A percentile compares a stretch with the other conserved stretches of the same genome.
Evolutionary conservation across 140 eudicot genomes (phyloP).

Genomic region (Oenanthe javanica): DNA sequence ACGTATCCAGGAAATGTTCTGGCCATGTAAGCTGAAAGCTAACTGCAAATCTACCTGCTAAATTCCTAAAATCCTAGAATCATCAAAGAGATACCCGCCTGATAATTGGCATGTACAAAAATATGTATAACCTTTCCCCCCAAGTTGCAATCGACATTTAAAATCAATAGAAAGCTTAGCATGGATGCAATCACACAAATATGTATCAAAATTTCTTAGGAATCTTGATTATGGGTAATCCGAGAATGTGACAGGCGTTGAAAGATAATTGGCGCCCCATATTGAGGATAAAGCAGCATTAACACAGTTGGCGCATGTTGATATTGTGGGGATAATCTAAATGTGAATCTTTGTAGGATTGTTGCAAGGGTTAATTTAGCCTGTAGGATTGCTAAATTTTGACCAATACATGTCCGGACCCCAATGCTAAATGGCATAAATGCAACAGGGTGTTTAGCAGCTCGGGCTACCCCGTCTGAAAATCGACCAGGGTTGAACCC

Average conservation of each 20-base stretch:
- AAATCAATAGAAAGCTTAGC: constrained; percentile 18
- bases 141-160: constrained; percentile 2
- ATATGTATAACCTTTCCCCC: neutral
- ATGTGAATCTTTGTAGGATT: constrained; percentile 67
- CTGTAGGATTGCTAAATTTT: constrained; percentile 75
- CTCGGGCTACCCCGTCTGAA: constrained; percentile 71
- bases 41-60: constrained; percentile 2
- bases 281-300: constrained; percentile 78
- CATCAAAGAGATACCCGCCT: neutral
- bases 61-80: neutral
- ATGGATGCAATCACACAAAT: constrained; percentile 13
- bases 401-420: constrained; percentile 78
- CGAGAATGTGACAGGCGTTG: constrained; percentile 26
- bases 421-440: constrained; percentile 85
- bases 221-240: constrained; percentile 19
- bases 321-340: constrained; percentile 58
- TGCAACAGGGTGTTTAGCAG: constrained; percentile 74
- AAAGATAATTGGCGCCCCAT: constrained; percentile 81
- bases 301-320: constrained; percentile 82
- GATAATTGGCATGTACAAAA: neutral
- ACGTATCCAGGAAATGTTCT: neutral
- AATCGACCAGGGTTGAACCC: constrained; percentile 81
- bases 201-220: constrained; percentile 15
- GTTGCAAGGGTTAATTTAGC: constrained; percentile 66
- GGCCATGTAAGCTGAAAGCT: neutral